Evolutionary conservation across 257 asterid genomes (phyloP).

Genomic region (Marsdenia floribunda): DNA sequence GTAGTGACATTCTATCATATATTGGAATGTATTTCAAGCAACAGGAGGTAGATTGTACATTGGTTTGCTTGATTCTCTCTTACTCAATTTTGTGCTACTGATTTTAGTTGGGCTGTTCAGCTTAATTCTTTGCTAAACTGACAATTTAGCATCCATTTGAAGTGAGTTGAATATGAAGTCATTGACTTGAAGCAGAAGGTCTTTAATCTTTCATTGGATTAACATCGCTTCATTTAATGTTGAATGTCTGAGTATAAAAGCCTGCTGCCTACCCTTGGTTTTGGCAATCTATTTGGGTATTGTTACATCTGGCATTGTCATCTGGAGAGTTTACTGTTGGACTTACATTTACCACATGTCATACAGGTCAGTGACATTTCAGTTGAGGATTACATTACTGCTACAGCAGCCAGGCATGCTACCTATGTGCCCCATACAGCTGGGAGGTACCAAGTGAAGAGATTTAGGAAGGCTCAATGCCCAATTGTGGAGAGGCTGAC

Average conservation of each 20-base stretch:
- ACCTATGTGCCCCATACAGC: constrained; percentile 74
- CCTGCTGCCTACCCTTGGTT: not conserved
- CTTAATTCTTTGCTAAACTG: not conserved
- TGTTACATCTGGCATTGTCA: not conserved
- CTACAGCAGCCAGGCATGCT: constrained; percentile 69
- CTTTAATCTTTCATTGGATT: not conserved
- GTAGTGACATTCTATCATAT: not conserved
- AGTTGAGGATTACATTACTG: constrained; percentile 83
- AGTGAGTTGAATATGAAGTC: not conserved
- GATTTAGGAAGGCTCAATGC: constrained; percentile 86
- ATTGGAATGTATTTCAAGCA: not conserved
- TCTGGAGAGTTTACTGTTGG: not conserved
- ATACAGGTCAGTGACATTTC: constrained; percentile 58
- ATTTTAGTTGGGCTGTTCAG: not conserved
- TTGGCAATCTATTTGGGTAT: not conserved
- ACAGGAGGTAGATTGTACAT: not conserved
- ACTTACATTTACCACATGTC: not conserved
- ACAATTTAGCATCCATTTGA: not conserved
- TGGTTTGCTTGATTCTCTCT: not conserved
- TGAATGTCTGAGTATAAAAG: not conserved
- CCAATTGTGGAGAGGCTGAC: constrained; percentile 73
- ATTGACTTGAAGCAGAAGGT: not conserved
- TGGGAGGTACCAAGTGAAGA: constrained; percentile 67
- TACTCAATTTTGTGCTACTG: not conserved
- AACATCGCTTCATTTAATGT: not conserved